Base-by-base conservation (phyloP, 148 eudicot genomes). In the Cornus suecica region DNA sequence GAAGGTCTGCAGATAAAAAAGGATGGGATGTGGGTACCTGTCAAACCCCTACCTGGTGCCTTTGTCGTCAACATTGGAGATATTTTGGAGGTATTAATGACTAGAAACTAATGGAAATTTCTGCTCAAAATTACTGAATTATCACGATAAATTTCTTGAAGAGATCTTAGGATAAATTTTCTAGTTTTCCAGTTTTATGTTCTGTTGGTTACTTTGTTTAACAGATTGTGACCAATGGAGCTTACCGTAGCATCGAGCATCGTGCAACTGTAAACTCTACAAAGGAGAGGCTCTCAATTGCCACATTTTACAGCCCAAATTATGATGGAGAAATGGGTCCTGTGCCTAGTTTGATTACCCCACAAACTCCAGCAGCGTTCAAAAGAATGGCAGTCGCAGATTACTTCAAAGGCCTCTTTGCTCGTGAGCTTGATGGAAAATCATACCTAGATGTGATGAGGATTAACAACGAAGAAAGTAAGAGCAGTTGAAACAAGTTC, bases 201-300 rank as follows among this genome's bases (percentile, higher is more conserved):
- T 14, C 54, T 48, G 18, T 18, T 48, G 10, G 9, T 6, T 37
- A 37, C 31, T 23, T 66, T 42, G 25, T 26, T 11, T 66, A n/a
- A 28, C 16, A 80, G 86, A 78, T 84, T 22, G 58, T 73, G 31
- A 78, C 81, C 2, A 84, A 84, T 45, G 86, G 86, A 26, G 54
- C 78, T 52, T 83, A 83, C 65, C 73, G 61, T 25, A 83, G 86
- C 76, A 66, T 80, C 10, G 83, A 80, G 77, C 84, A 80, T 42
- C 81, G 84, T 3, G 77, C 73, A n/a, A 66, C 75, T 4, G 78
- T 84, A 48, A 75, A 84, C 66, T 58, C 69, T 26, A 23, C 37
- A 6, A 78, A 70, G 73, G 84, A 77, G 71, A 84, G 84, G 72
- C 37, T 80, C 26, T 84, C 86, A 15, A 72, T 80, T 8, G 86